phyloP scores from a whole-genome alignment of 257 asterid genomes.

The Forsythia suspensa region DNA sequence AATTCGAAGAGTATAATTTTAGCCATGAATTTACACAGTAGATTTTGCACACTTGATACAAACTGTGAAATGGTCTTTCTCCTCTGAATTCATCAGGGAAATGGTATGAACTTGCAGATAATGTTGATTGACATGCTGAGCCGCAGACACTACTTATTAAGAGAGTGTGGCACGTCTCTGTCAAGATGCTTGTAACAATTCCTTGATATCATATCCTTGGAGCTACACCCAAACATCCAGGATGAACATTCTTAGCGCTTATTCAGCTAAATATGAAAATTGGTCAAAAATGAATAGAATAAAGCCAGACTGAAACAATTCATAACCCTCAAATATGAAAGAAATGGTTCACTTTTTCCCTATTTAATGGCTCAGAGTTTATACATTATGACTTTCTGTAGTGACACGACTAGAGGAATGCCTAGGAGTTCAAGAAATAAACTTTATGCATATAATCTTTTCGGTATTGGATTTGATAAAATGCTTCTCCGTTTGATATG shows the following conservation, averaged over 20 bases:
- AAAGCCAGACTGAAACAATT: neutral
- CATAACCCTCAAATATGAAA: neutral
- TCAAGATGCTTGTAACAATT: conserved; percentile 67
- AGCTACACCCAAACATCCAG: conserved; percentile 43
- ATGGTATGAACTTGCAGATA: neutral
- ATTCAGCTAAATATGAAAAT: neutral
- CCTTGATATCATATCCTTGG: conserved; percentile 91
- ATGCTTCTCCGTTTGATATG: neutral
- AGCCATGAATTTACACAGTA: neutral
- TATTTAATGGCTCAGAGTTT: neutral
- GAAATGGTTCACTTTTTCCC: neutral
- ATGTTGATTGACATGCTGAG: neutral
- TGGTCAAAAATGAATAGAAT: neutral
- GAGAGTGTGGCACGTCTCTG: conserved; percentile 6
- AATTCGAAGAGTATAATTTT: neutral
- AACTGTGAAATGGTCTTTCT: conserved; percentile 1
- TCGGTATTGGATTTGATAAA: too few relatives aligned
- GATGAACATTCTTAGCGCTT: neutral
- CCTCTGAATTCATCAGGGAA: conserved; percentile 7
- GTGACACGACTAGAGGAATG: neutral
- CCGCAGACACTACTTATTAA: neutral
- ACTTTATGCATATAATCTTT: too few relatives aligned
- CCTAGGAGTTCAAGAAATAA: neutral
- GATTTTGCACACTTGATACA: neutral
- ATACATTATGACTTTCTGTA: neutral